Evolutionary conservation across 352 stramenopile genomes (phyloP), one percentile per base, ranked within the genome.

Genomic region (Phytopythium chamaehyphon): DNA sequence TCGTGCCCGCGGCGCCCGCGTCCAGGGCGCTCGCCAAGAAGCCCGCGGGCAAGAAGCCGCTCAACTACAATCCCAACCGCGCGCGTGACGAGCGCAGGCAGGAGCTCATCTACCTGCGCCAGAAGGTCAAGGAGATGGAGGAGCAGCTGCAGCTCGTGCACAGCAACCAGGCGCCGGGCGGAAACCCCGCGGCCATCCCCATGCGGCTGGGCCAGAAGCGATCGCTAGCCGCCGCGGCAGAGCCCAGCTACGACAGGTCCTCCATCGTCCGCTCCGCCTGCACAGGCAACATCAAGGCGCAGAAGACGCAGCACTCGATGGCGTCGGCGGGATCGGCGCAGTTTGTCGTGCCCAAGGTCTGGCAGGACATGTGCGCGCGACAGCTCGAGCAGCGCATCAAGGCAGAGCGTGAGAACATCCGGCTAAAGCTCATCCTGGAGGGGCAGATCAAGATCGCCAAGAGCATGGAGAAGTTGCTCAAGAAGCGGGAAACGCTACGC

Each of bases 41-140:
- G 54, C 28, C 31, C 10, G 18, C 31, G 0, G 33, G 18, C 39
- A 52, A 52, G 51, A 50, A 51, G 28, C 35, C 19, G 43, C 40
- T 37, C 28, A 52, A 45, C 23, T 52, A 45, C 33, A 52, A 74
- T 42, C 66, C 62, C 6, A 72, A 72, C 21, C 62, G 60, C 31
- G 66, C 64, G 12, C 59, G 66, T 11, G 62, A 75, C 21, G 66
- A 63, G 35, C 66, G 66, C 10, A 33, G 55, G 22, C 60, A 72
- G 35, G 66, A 77, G 43, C 62, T 77, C 37, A 57, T 59, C 11
- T 70, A 62, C 44, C 39, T 77, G 12, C 57, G 40, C 31, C 59
- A 71, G 21, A 56, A 65, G 38, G 63, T 69, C 26, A 51, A 48
- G 26, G 63, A 71, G 18, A 35, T 76, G 43, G 63, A 76, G 42